A percentile compares a stretch with the other conserved stretches of the same genome.
Conservation (phyloP, 805 yeast genomes). For the Ogataea populi-albae region DNA sequence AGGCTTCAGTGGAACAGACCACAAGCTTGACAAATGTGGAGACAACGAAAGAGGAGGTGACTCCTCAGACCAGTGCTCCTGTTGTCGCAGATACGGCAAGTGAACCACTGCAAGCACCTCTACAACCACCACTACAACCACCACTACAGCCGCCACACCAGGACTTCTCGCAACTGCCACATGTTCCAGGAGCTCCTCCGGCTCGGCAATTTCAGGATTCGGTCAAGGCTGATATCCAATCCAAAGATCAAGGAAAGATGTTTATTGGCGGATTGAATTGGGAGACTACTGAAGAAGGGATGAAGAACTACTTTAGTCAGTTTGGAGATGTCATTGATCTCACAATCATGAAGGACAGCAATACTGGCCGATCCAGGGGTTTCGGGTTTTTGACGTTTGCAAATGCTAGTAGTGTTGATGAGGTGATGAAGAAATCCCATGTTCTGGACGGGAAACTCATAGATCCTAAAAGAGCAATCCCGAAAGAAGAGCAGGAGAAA, state of each 20-base stretch:
- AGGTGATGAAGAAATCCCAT: constrained; percentile 82
- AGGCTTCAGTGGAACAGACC: constrained; percentile 14
- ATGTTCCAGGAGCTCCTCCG: constrained; percentile 12
- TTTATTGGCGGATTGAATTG: constrained; percentile 96
- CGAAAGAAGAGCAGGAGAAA: constrained; percentile 94
- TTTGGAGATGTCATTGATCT: constrained; percentile 87
- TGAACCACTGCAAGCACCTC: constrained; percentile 9
- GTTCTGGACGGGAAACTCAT: constrained; percentile 92
- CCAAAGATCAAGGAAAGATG: constrained; percentile 83
- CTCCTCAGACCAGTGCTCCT: constrained; percentile 3
- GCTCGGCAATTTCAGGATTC: constrained; percentile 23
- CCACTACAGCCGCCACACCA: constrained; percentile 1
- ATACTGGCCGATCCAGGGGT: constrained; percentile 88
- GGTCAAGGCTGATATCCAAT: constrained; percentile 47
- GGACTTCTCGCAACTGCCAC: constrained; percentile 36
- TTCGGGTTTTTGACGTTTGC: constrained; percentile 91
- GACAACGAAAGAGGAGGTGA: constrained; percentile 6
- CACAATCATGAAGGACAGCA: constrained; percentile 88
- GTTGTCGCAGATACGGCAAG: constrained; percentile 6
- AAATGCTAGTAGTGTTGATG: constrained; percentile 78
- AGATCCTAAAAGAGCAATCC: constrained; percentile 97
- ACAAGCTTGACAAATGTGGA: constrained; percentile 2
- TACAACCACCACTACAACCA: constrained; percentile 8
- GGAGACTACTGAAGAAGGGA: constrained; percentile 92
- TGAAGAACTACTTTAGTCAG: constrained; percentile 77